phyloP scores from a whole-genome alignment of 495 filamentous ascomycete species.

The Annulohypoxylon moriforme region DNA sequence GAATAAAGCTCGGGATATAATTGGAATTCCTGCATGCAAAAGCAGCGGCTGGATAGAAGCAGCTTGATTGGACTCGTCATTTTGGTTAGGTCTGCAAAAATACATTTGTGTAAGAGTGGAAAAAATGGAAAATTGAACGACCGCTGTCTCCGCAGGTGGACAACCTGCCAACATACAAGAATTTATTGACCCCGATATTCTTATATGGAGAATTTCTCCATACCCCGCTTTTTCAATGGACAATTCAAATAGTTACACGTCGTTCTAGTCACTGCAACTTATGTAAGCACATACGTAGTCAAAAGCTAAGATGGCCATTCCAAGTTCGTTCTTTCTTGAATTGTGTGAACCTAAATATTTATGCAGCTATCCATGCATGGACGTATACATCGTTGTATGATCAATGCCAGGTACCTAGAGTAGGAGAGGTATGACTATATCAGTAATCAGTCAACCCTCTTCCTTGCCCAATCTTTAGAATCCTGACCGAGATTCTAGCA shows the following conservation, averaged over 20 bases:
- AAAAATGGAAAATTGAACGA: slow-evolving; percentile 26
- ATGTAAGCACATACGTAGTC: slow-evolving; percentile 34
- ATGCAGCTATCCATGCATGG: background rate
- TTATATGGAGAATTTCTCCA: slow-evolving; percentile 11
- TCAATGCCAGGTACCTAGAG: background rate
- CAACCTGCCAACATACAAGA: background rate
- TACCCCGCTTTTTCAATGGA: slow-evolving; percentile 35
- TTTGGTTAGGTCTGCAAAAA: slow-evolving; percentile 14
- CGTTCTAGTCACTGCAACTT: slow-evolving; percentile 11
- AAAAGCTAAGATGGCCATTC: background rate
- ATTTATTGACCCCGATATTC: background rate
- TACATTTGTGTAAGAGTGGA: slow-evolving; percentile 19
- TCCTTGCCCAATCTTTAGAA: background rate
- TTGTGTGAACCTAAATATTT: background rate
- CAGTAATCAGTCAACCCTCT: background rate
- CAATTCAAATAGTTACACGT: slow-evolving; percentile 23
- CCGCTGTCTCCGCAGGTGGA: slow-evolving; percentile 25
- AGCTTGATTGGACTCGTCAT: slow-evolving; percentile 12
- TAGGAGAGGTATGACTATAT: slow-evolving; percentile 7
- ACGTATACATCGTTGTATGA: too few species aligned
- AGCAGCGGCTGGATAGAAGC: background rate
- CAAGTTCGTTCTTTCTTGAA: slow-evolving; percentile 4
- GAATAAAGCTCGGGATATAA: slow-evolving; percentile 4
- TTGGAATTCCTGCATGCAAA: slow-evolving; percentile 30
- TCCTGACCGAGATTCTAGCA: slow-evolving; percentile 19